A percentile compares a stretch with the other conserved stretches of the same genome.
Evolutionary conservation across 768 basidiomycete genomes (phyloP).

Genomic region (Suillus spraguei): DNA sequence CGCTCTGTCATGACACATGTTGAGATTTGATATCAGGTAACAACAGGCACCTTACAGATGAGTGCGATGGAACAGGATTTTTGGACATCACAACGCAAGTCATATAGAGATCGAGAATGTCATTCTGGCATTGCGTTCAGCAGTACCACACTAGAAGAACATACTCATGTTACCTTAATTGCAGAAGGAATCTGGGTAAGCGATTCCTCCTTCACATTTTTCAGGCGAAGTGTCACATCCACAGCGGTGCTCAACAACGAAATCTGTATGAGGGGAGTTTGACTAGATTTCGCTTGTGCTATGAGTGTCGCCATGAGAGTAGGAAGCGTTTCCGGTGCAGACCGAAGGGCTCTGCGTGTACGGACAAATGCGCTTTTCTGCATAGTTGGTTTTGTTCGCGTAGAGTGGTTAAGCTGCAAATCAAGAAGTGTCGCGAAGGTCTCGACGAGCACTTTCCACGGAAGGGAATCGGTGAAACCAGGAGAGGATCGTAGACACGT

Average conservation of each 20-base stretch:
- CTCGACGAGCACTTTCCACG: conserved; percentile 56
- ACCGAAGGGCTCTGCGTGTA: conserved; percentile 67
- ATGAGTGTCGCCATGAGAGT: conserved; percentile 57
- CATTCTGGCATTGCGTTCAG: conserved; percentile 41
- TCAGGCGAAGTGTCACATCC: conserved; percentile 72
- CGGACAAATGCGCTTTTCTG: conserved; percentile 62
- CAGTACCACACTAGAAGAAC: background rate
- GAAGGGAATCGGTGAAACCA: conserved; percentile 46
- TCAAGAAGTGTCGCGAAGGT: conserved; percentile 65
- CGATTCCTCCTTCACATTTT: conserved; percentile 48
- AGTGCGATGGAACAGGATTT: conserved; percentile 57
- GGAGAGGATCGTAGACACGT: conserved; percentile 48
- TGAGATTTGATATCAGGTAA: conserved; percentile 16
- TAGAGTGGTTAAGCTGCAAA: conserved; percentile 52
- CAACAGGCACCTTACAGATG: conserved; percentile 46
- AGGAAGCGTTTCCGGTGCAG: conserved; percentile 53
- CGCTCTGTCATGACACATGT: conserved; percentile 37
- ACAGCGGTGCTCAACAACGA: conserved; percentile 70
- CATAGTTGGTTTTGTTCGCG: conserved; percentile 57
- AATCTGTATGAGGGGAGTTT: conserved; percentile 41
- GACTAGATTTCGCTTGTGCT: conserved; percentile 48
- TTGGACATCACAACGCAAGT: conserved; percentile 70
- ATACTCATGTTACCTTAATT: conserved; percentile 42
- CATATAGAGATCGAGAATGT: conserved; percentile 61
- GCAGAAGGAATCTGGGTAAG: conserved; percentile 46